Percentiles rank a stretch among this genome's conserved stretches.
Conservation (phyloP, 129 eudicot species). For the Flaveria bidentis region DNA sequence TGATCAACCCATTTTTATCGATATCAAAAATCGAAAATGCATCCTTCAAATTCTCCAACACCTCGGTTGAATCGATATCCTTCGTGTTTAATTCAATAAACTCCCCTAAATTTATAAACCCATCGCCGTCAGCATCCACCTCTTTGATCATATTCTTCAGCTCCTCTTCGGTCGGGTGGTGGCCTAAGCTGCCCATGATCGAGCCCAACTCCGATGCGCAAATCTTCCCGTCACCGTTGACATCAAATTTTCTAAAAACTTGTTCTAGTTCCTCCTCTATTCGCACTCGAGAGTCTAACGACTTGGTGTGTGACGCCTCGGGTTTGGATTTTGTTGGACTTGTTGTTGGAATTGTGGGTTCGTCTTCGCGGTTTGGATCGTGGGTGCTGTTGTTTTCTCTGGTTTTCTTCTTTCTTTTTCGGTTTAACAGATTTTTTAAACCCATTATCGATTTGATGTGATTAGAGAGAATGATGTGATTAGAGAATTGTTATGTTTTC, state of each 20-base stretch:
- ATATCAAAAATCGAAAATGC: conserved; percentile 67
- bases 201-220: conserved; percentile 63
- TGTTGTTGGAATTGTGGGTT: not conserved
- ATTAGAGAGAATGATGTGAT: not conserved
- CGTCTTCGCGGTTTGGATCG: conserved; percentile 9
- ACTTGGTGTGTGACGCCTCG: conserved; percentile 12
- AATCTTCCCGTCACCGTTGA: conserved; percentile 67
- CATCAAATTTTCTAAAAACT: conserved; percentile 75
- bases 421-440: conserved; percentile 43
- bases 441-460: conserved; percentile 42
- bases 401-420: conserved; percentile 36
- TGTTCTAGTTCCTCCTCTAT: conserved; percentile 72
- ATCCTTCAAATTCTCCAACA: conserved; percentile 51
- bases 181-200: conserved; percentile 70
- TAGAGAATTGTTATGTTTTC: not conserved
- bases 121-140: conserved; percentile 76
- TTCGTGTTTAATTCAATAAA: conserved; percentile 70
- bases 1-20: conserved; percentile 61
- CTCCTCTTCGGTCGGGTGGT: conserved; percentile 51
- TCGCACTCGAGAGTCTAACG: conserved; percentile 37
- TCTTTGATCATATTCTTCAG: conserved; percentile 48
- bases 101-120: conserved; percentile 60
- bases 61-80: conserved; percentile 57
- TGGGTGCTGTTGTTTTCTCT: conserved; percentile 19
- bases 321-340: conserved; percentile 15